A percentile compares a stretch with the other conserved stretches of the same genome.
Evolutionary conservation across 192 early-diverging fungal species (phyloP).

Genomic region (Coemansia sp.): DNA sequence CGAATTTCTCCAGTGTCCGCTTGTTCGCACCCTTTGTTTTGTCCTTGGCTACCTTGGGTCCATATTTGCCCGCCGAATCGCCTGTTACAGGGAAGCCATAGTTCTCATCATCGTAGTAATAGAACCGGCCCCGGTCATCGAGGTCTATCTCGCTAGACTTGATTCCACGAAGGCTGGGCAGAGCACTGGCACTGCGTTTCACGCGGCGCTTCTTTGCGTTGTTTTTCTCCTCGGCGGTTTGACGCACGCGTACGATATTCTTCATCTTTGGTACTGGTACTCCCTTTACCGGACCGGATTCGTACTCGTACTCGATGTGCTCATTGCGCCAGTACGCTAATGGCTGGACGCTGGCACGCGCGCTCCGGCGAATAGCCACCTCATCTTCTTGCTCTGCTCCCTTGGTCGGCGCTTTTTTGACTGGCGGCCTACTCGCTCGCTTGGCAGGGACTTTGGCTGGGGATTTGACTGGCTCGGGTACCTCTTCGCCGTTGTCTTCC

Average conservation of each 20-base stretch:
- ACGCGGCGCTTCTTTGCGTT: slow-evolving; percentile 37
- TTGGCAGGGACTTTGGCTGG: neutral
- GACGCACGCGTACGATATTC: slow-evolving; percentile 49
- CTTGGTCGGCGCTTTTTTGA: neutral
- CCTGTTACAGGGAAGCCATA: slow-evolving; percentile 37
- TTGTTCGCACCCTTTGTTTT: slow-evolving; percentile 12
- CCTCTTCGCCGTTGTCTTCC: slow-evolving; percentile 7
- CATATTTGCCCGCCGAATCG: slow-evolving; percentile 22
- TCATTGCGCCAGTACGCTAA: slow-evolving; percentile 56
- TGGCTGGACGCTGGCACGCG: slow-evolving; percentile 38
- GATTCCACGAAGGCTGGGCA: slow-evolving; percentile 34
- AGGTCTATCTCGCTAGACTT: slow-evolving; percentile 31
- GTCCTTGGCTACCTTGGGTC: slow-evolving; percentile 16
- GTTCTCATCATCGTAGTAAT: slow-evolving; percentile 51
- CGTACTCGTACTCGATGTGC: slow-evolving; percentile 53
- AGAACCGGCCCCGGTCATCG: slow-evolving; percentile 32
- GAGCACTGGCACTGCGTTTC: neutral
- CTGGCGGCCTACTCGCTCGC: neutral
- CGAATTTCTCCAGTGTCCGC: slow-evolving; percentile 16
- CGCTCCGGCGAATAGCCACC: slow-evolving; percentile 35
- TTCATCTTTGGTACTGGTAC: slow-evolving; percentile 39
- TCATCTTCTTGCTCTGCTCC: neutral
- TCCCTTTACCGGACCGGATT: slow-evolving; percentile 2
- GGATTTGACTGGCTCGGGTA: neutral
- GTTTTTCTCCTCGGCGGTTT: slow-evolving; percentile 48